These are phyloP conservation scores for Nicotiana knightiana DNA, from an alignment of 257 asterid species.

Conservation along the genomic window DNA sequence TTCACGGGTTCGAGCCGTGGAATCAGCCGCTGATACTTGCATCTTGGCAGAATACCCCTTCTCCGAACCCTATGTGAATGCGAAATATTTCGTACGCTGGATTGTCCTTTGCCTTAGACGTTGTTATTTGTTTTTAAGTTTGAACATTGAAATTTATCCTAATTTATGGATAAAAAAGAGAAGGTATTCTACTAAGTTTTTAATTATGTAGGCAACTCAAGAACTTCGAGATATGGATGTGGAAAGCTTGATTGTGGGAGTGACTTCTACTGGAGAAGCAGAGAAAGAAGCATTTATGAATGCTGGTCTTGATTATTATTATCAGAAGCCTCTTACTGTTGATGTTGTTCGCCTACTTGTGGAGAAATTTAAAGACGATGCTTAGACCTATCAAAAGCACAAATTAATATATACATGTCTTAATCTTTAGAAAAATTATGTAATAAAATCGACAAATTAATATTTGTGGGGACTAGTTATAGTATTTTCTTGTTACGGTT, in stretches of 20 bases:
- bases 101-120: no score
- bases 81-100: no score
- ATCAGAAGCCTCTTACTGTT: slow-evolving; percentile 30
- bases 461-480: not conserved
- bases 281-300: slow-evolving; percentile 30
- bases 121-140: not conserved
- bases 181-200: not conserved
- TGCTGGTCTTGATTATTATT: slow-evolving; percentile 40
- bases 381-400: not conserved
- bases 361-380: not conserved
- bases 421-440: not conserved
- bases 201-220: slow-evolving; percentile 28
- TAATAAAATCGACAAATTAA: not conserved
- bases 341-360: not conserved
- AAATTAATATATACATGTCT: no score
- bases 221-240: slow-evolving; percentile 42
- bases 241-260: slow-evolving; percentile 44
- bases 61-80: no score
- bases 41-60: no score
- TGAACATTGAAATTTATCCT: not conserved
- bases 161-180: not conserved
- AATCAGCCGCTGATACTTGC: no score
- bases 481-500: not conserved
- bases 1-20: no score
- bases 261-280: slow-evolving; percentile 13